These are phyloP conservation scores for Sarcocystis neurona DNA, from an alignment of 169 alveolate species.

Conservation along the genomic window DNA sequence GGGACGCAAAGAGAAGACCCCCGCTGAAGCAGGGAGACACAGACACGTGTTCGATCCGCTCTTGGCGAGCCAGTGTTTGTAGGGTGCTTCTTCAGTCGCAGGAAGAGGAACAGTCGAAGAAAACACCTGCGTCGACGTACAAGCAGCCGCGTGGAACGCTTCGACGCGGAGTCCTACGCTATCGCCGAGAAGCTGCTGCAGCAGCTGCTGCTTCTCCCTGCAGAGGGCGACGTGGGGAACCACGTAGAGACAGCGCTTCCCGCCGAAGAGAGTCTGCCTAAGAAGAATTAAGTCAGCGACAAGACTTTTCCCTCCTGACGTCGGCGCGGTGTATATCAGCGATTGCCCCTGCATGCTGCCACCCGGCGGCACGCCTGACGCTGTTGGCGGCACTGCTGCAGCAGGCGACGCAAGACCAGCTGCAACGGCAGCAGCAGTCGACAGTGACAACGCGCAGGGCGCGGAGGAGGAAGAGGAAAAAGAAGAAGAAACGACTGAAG, in stretches of 20 bases:
- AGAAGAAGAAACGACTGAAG: too few species aligned
- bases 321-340: constrained; percentile 85
- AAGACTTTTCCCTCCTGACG: constrained; percentile 85
- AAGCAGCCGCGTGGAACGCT: constrained; percentile 65
- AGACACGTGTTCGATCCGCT: too few species aligned
- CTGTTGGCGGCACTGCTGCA: not conserved
- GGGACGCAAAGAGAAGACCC: too few species aligned
- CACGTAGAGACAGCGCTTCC: constrained; percentile 74
- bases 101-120: too few species aligned
- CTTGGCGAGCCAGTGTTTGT: too few species aligned
- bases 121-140: too few species aligned
- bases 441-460: too few species aligned
- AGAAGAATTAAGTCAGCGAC: constrained; percentile 80
- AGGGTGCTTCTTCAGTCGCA: too few species aligned
- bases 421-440: too few species aligned
- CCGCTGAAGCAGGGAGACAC: too few species aligned
- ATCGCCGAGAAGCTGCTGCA: constrained; percentile 56
- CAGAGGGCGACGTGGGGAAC: constrained; percentile 81
- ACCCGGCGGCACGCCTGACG: not conserved
- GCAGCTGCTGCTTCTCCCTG: constrained; percentile 74
- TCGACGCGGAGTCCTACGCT: constrained; percentile 56
- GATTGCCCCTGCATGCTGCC: constrained; percentile 38
- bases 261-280: constrained; percentile 62
- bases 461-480: too few species aligned
- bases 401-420: too few species aligned